Percentiles rank a stretch among this genome's conserved stretches.
Conservation (phyloP, 2,329 filamentous ascomycete species). For the Clarireedia monteithiana region DNA sequence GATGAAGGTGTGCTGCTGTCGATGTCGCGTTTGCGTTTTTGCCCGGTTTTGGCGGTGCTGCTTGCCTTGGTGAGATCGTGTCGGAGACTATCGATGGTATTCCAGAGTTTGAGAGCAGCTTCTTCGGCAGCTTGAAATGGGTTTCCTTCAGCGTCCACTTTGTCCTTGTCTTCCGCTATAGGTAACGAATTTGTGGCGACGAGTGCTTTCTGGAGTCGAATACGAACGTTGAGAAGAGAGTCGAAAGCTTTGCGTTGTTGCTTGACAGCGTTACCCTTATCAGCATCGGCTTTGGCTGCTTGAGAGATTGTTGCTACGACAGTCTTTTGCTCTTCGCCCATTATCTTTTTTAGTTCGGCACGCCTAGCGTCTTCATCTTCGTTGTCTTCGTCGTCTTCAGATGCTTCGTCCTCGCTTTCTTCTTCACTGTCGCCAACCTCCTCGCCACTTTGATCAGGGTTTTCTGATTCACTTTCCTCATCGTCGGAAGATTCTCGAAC, state of each 20-base stretch:
- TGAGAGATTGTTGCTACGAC: conserved; percentile 52
- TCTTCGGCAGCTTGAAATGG: conserved; percentile 72
- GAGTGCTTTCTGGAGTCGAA: conserved; percentile 87
- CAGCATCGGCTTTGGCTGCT: conserved; percentile 67
- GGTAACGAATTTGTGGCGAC: conserved; percentile 71
- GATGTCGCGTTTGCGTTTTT: conserved; percentile 53
- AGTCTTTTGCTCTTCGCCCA: conserved; percentile 59
- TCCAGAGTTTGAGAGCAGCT: conserved; percentile 79
- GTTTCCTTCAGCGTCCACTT: conserved; percentile 32
- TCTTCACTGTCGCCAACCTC: conserved; percentile 27
- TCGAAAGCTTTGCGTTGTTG: conserved; percentile 82
- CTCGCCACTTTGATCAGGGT: conserved; percentile 26
- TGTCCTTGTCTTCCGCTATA: conserved; percentile 35
- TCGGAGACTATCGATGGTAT: conserved; percentile 66
- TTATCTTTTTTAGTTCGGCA: conserved; percentile 57
- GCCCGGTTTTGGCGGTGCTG: conserved; percentile 37
- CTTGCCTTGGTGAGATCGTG: conserved; percentile 46
- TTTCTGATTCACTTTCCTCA: conserved; percentile 26
- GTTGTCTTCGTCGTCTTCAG: conserved; percentile 18
- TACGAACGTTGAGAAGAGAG: conserved; percentile 78
- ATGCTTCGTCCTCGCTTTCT: conserved; percentile 27
- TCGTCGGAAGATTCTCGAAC: conserved; percentile 23
- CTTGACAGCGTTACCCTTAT: conserved; percentile 82
- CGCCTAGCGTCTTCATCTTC: conserved; percentile 34
- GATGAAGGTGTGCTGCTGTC: conserved; percentile 50